Evolutionary conservation across 805 yeast species (phyloP).

Genomic region (Yarrowia yakushimensis): DNA sequence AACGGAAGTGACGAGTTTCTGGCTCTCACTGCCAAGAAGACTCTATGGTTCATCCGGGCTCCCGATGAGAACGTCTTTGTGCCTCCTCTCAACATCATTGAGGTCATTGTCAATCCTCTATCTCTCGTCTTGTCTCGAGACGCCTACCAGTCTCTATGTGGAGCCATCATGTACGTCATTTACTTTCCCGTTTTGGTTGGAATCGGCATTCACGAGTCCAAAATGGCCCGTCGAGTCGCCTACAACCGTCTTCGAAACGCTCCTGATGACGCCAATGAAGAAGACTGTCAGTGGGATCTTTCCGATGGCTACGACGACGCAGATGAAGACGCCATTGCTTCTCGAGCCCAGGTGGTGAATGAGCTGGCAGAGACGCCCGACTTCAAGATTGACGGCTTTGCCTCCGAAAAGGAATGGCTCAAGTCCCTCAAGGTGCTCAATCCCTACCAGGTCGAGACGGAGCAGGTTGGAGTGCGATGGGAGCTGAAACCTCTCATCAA

Average conservation of each 20-base stretch:
- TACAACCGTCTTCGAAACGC: constrained; percentile 63
- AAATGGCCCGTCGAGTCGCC: constrained; percentile 62
- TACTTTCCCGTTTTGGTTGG: constrained; percentile 65
- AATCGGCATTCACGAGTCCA: constrained; percentile 61
- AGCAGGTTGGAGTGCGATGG: constrained; percentile 29
- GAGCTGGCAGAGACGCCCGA: constrained; percentile 54
- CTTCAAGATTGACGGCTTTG: constrained; percentile 64
- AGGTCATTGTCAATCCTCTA: constrained; percentile 48
- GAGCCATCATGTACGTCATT: constrained; percentile 56
- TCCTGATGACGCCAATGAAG: constrained; percentile 76
- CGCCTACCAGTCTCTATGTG: constrained; percentile 46
- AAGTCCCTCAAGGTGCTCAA: constrained; percentile 46
- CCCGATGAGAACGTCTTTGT: constrained; percentile 83
- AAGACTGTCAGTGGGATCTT: constrained; percentile 77
- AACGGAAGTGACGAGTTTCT: constrained; percentile 82
- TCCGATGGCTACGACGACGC: constrained; percentile 60
- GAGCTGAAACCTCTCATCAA: constrained; percentile 28
- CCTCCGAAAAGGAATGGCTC: constrained; percentile 50
- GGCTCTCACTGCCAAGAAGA: constrained; percentile 80
- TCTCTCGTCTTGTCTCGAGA: constrained; percentile 39
- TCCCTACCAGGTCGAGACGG: constrained; percentile 42
- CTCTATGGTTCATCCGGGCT: constrained; percentile 77
- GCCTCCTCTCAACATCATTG: constrained; percentile 79
- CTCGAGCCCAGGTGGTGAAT: constrained; percentile 46
- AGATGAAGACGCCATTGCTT: constrained; percentile 34